Evolutionary conservation across 192 early-diverging fungal genomes (phyloP).

Genomic region (Coemansia sp.): DNA sequence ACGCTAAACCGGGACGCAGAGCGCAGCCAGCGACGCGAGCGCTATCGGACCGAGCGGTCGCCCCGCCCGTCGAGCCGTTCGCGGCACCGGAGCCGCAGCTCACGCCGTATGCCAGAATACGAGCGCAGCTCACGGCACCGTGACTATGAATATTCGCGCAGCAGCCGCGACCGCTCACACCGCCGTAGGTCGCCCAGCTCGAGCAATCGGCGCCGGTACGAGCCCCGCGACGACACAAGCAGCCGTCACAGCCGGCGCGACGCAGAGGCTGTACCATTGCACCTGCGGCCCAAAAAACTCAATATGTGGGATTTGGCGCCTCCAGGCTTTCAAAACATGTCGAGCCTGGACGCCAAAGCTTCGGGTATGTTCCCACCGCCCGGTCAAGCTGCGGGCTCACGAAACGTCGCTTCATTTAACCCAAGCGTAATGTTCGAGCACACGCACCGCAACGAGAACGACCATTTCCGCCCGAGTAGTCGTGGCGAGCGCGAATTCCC

Average conservation of each 20-base stretch:
- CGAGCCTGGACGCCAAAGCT: conserved; percentile 82
- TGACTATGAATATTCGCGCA: conserved; percentile 47
- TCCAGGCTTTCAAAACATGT: conserved; percentile 81
- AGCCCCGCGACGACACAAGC: conserved; percentile 21
- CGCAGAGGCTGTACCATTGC: conserved; percentile 67
- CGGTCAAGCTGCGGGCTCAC: conserved; percentile 36
- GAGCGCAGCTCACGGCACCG: conserved; percentile 46
- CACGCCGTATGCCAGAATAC: conserved; percentile 52
- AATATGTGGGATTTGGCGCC: conserved; percentile 93
- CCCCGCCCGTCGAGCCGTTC: conserved; percentile 22
- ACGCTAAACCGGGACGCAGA: conserved; percentile 8
- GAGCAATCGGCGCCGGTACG: conserved; percentile 43
- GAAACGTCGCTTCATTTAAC: conserved; percentile 50
- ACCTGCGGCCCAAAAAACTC: conserved; percentile 74
- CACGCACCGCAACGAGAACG: conserved; percentile 56
- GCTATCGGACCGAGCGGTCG: conserved; percentile 3
- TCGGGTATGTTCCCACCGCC: conserved; percentile 62
- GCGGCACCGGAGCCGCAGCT: conserved; percentile 45
- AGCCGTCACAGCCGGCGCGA: conserved; percentile 11
- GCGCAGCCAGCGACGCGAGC: not conserved
- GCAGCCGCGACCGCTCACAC: conserved; percentile 29
- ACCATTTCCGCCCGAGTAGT: conserved; percentile 45
- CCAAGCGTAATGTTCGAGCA: conserved; percentile 39
- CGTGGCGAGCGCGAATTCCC: conserved; percentile 46
- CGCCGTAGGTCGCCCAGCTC: conserved; percentile 46